Evolutionary conservation across 1,284 basidiomycete genomes (phyloP).

Genomic region (Ceratobasidium theobromae): DNA sequence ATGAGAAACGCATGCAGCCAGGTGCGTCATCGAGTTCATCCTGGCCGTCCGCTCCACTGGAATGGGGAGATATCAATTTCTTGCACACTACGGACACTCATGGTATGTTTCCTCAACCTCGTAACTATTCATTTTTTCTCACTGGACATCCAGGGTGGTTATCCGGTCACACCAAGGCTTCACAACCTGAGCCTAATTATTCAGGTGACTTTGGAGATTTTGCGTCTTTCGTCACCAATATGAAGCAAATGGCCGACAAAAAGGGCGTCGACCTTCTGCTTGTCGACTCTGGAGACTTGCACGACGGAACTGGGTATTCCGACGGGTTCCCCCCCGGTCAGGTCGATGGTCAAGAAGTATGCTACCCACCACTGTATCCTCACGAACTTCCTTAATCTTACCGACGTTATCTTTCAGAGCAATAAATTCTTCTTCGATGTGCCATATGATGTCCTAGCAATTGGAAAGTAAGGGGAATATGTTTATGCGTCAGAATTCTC

Average conservation of each 20-base stretch:
- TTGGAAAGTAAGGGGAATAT: constrained; percentile 68
- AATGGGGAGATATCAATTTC: constrained; percentile 76
- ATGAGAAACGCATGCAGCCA: constrained; percentile 28
- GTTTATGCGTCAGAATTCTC: neutral
- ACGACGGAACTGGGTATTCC: constrained; percentile 76
- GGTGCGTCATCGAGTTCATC: constrained; percentile 34
- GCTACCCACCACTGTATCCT: no score
- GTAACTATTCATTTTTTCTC: neutral
- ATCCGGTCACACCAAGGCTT: constrained; percentile 68
- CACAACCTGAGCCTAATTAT: constrained; percentile 74
- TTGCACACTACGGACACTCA: constrained; percentile 82
- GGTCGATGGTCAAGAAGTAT: constrained; percentile 68
- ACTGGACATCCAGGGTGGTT: constrained; percentile 54
- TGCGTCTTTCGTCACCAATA: constrained; percentile 77
- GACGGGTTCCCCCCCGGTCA: constrained; percentile 73
- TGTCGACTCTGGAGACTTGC: constrained; percentile 75
- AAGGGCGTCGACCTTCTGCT: constrained; percentile 70
- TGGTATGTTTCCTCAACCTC: constrained; percentile 41
- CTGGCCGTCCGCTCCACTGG: constrained; percentile 48
- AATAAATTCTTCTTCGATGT: constrained; percentile 72
- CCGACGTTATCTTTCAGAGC: constrained; percentile 47
- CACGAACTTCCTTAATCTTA: no score
- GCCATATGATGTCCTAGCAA: constrained; percentile 80
- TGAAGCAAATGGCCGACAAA: constrained; percentile 72
- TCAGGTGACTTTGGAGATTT: constrained; percentile 80